These are phyloP conservation scores for Geotrichum fermentans DNA, from an alignment of 1,139 yeast genomes.

Conservation along the genomic window DNA sequence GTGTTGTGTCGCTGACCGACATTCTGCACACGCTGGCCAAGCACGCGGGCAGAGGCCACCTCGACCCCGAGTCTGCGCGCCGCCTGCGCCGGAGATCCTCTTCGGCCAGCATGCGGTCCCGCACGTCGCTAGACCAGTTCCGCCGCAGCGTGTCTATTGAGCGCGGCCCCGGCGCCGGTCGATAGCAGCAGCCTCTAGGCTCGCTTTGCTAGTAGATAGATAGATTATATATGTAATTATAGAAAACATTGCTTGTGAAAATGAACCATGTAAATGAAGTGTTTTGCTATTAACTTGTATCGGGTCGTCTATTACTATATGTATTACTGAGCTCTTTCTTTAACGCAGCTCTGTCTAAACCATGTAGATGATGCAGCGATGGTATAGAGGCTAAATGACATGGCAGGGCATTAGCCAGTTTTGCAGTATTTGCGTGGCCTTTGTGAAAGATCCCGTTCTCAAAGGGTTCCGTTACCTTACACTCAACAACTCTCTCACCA, in stretches of 20 bases:
- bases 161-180: constrained; percentile 10
- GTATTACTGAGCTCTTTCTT: no score
- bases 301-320: no score
- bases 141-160: constrained; percentile 22
- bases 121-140: constrained; percentile 27
- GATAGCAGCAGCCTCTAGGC: neutral
- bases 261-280: neutral
- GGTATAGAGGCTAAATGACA: no score
- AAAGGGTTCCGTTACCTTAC: no score
- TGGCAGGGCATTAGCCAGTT: no score
- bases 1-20: constrained; percentile 89
- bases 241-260: neutral
- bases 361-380: no score
- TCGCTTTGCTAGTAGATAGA: neutral
- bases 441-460: no score
- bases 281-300: no score
- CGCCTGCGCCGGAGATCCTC: constrained; percentile 70
- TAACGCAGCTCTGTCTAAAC: no score
- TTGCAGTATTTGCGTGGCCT: no score
- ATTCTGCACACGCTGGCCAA: constrained; percentile 76
- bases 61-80: constrained; percentile 81
- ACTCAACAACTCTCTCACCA: no score
- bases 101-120: constrained; percentile 35
- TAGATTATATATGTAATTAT: neutral
- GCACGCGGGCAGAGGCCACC: constrained; percentile 57